phyloP scores from a whole-genome alignment of 2,329 filamentous ascomycete species.

The Geoglossum cookeanum region DNA sequence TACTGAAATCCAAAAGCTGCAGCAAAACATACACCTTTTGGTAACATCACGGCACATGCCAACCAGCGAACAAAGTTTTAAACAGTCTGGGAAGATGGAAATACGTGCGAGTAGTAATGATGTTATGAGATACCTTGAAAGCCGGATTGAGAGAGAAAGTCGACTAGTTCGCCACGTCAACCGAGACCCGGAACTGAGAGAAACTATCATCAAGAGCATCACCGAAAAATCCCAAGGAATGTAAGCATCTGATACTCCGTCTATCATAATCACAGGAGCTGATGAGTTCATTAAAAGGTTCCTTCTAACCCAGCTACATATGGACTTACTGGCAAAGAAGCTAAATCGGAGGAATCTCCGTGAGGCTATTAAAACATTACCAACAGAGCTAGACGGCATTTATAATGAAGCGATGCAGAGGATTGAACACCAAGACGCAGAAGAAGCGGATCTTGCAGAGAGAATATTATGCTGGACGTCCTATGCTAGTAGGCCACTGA shows the following conservation, averaged over 20 bases:
- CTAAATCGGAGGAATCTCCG: neutral
- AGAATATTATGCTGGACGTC: too few relatives aligned
- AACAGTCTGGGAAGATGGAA: neutral
- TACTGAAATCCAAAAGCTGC: neutral
- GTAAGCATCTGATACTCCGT: neutral
- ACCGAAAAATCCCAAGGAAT: neutral
- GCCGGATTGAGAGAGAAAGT: neutral
- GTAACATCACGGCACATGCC: neutral
- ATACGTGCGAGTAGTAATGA: neutral
- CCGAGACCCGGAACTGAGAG: neutral
- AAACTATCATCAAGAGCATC: neutral
- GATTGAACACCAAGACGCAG: too few relatives aligned
- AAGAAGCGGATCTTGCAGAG: too few relatives aligned
- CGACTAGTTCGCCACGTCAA: neutral
- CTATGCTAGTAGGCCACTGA: too few relatives aligned
- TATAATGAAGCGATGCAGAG: neutral
- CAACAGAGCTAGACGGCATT: neutral
- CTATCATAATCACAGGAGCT: neutral
- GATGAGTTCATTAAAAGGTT: neutral
- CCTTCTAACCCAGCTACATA: neutral
- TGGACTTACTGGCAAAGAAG: neutral
- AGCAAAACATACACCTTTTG: neutral
- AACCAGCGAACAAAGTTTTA: neutral
- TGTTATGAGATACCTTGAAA: neutral
- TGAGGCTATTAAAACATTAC: neutral